Percentiles rank a stretch among this genome's conserved stretches.
Conservation (phyloP, 2,329 filamentous ascomycete species). For the Pseudocercospora pini-densiflorae region DNA sequence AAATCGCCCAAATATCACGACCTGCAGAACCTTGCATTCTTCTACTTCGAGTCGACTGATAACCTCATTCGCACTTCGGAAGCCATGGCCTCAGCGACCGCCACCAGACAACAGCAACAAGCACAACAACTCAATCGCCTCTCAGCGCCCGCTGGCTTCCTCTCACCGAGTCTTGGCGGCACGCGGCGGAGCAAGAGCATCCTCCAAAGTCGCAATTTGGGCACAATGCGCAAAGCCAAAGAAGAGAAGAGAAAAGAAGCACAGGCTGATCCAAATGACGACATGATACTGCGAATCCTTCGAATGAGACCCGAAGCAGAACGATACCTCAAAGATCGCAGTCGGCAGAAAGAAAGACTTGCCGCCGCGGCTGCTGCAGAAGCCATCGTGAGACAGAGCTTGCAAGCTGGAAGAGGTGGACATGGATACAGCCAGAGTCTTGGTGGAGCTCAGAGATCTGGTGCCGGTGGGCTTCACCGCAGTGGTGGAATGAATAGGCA, state of each 20-base stretch:
- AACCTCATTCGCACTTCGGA: slow-evolving; percentile 94
- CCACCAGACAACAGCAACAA: slow-evolving; percentile 70
- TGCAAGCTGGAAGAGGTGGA: slow-evolving; percentile 56
- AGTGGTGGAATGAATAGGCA: slow-evolving; percentile 19
- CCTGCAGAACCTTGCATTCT: slow-evolving; percentile 94
- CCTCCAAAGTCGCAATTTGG: slow-evolving; percentile 91
- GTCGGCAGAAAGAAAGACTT: slow-evolving; percentile 90
- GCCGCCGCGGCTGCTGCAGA: slow-evolving; percentile 89
- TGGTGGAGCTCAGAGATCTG: slow-evolving; percentile 17
- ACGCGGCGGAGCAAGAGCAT: slow-evolving; percentile 62
- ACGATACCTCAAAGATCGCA: slow-evolving; percentile 84
- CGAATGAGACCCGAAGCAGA: slow-evolving; percentile 92
- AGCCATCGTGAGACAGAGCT: slow-evolving; percentile 91
- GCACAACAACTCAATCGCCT: slow-evolving; percentile 61
- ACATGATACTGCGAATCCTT: slow-evolving; percentile 95
- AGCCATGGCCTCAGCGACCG: slow-evolving; percentile 88
- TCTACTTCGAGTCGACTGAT: slow-evolving; percentile 93
- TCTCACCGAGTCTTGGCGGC: slow-evolving; percentile 61
- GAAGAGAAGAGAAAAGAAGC: slow-evolving; percentile 95
- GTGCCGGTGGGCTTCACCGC: slow-evolving; percentile 10
- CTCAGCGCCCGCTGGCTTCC: slow-evolving; percentile 64
- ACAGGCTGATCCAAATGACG: slow-evolving; percentile 94
- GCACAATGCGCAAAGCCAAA: slow-evolving; percentile 94
- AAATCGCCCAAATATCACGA: slow-evolving; percentile 99
- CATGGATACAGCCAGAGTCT: slow-evolving; percentile 25